These are phyloP conservation scores for Cryptosporidium ryanae DNA, from an alignment of 169 alveolate species.

Conservation along the genomic window DNA sequence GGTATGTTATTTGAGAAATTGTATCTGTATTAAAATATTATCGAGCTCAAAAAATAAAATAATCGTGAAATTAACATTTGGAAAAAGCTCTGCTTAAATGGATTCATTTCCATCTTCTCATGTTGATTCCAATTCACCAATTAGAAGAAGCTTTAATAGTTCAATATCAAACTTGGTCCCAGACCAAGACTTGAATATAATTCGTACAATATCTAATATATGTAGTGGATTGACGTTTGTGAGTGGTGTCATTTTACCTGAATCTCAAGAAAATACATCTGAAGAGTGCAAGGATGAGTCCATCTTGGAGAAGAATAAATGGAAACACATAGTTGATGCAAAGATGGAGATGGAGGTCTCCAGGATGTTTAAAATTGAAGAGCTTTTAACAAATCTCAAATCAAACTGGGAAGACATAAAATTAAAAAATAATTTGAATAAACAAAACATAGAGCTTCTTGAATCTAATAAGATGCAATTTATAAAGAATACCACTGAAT, in stretches of 20 bases:
- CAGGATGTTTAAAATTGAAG: conserved; percentile 13
- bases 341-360: background rate
- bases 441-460: background rate
- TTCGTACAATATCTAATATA: conserved; percentile 30
- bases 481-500: conserved; percentile 25
- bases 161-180: conserved; percentile 31
- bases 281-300: background rate
- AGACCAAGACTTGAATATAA: background rate
- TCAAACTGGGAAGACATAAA: conserved; percentile 32
- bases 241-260: conserved; percentile 63
- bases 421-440: background rate
- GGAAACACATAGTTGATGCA: background rate
- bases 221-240: conserved; percentile 37
- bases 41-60: no score
- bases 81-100: no score
- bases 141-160: background rate
- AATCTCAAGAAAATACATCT: conserved; percentile 2
- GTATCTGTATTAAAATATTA: no score
- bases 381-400: background rate
- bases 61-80: no score
- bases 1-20: conserved; percentile 1
- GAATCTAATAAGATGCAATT: conserved; percentile 30
- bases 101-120: background rate
- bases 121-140: conserved; percentile 19
- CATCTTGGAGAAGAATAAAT: background rate